These are phyloP conservation scores for Ceratonia siliqua DNA, from an alignment of 306 rosid species.

Conservation along the genomic window DNA sequence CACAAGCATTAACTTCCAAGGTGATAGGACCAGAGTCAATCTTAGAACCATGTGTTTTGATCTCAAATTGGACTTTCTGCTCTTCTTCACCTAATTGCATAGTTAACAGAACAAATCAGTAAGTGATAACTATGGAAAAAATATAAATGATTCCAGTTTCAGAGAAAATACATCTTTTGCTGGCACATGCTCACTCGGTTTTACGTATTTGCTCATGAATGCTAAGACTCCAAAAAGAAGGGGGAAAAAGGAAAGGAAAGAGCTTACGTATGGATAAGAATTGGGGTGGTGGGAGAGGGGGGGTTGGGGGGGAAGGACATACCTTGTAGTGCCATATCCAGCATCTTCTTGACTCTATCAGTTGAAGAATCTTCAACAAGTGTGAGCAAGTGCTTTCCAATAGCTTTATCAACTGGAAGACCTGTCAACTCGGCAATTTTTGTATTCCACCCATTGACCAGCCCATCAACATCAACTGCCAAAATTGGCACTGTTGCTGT, in stretches of 20 bases:
- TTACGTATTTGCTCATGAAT: conserved; percentile 3
- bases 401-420: conserved; percentile 77
- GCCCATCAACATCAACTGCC: conserved; percentile 86
- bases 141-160: not conserved
- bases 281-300: not conserved
- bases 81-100: conserved; percentile 83
- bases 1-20: conserved; percentile 91
- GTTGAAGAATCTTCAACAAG: conserved; percentile 85
- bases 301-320: not conserved
- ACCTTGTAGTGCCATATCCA: conserved; percentile 73
- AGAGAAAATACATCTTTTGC: not conserved
- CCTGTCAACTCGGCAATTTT: conserved; percentile 92
- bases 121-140: not conserved
- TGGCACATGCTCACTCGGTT: not conserved
- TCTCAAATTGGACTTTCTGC: conserved; percentile 86
- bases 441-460: conserved; percentile 87
- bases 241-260: not conserved
- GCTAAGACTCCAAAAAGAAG: not conserved
- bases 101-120: conserved; percentile 34
- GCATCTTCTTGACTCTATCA: conserved; percentile 62
- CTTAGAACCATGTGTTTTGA: conserved; percentile 71
- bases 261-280: not conserved
- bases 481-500: conserved; percentile 93
- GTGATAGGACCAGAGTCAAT: conserved; percentile 76
- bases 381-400: conserved; percentile 74